A percentile compares a stretch with the other conserved stretches of the same genome.
These are phyloP conservation scores for Venustampulla echinocandica DNA, from an alignment of 495 filamentous ascomycete species.

Conservation along the genomic window DNA sequence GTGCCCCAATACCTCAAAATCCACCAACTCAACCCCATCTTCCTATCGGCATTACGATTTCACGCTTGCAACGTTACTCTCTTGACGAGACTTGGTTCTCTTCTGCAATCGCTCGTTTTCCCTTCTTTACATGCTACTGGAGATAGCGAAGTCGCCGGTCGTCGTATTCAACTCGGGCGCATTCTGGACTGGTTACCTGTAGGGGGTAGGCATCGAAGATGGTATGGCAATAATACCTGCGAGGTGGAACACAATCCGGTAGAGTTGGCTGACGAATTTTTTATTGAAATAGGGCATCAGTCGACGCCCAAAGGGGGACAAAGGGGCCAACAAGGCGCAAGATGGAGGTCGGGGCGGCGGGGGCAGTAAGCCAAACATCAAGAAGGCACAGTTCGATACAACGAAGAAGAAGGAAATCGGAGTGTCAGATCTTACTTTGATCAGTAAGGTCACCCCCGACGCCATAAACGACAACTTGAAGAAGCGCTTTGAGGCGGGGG, in stretches of 20 bases:
- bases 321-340: slow-evolving; percentile 59
- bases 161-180: slow-evolving; percentile 4
- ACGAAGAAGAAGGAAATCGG: slow-evolving; percentile 99
- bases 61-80: slow-evolving; percentile 1
- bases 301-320: slow-evolving; percentile 43
- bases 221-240: slow-evolving; percentile 9
- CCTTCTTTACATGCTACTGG: not conserved
- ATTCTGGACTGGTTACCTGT: slow-evolving; percentile 5
- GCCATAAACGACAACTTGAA: slow-evolving; percentile 99
- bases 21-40: slow-evolving; percentile 3
- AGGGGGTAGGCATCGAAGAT: slow-evolving; percentile 9
- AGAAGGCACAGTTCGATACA: slow-evolving; percentile 91
- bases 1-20: too few relatives aligned
- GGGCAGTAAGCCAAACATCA: slow-evolving; percentile 58
- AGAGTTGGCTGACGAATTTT: slow-evolving; percentile 9
- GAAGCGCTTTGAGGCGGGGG: slow-evolving; percentile 88
- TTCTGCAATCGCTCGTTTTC: not conserved
- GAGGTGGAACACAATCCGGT: not conserved
- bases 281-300: slow-evolving; percentile 39
- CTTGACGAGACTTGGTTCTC: slow-evolving; percentile 12
- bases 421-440: slow-evolving; percentile 92
- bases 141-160: not conserved
- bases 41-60: slow-evolving; percentile 1
- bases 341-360: slow-evolving; percentile 43
- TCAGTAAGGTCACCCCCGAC: slow-evolving; percentile 97